Conservation (phyloP, 179 eudicot genomes). For the Spergularia azorica region DNA sequence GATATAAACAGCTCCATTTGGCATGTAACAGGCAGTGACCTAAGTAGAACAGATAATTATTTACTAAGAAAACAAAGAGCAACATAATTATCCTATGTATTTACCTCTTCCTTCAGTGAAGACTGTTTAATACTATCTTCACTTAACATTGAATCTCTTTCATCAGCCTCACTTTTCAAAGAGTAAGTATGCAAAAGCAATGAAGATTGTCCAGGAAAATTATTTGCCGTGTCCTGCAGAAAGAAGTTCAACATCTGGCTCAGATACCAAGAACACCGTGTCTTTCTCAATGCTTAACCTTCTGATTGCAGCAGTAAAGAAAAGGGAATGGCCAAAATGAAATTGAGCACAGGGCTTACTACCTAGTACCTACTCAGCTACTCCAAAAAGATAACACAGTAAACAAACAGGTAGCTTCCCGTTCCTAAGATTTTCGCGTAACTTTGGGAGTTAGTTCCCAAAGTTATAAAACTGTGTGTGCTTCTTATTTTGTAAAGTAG, state of each 20-base stretch:
- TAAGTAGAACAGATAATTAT: not conserved
- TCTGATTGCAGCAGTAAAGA: not conserved
- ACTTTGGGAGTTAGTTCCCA: not conserved
- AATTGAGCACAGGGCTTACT: not conserved
- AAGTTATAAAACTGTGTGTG: too few species aligned
- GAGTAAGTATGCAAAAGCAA: conserved; percentile 74
- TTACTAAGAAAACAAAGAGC: not conserved
- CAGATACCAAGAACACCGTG: not conserved
- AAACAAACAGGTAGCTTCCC: not conserved
- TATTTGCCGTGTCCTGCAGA: conserved; percentile 45
- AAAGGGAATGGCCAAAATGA: not conserved
- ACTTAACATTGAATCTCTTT: conserved; percentile 33
- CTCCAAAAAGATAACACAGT: not conserved
- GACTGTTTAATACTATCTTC: conserved; percentile 33
- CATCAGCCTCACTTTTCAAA: conserved; percentile 46
- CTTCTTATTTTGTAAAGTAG: too few species aligned
- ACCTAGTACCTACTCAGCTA: not conserved
- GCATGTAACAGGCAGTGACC: not conserved
- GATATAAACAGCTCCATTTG: not conserved
- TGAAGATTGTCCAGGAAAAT: conserved; percentile 38
- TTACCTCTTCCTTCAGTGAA: conserved; percentile 33
- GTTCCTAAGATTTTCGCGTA: not conserved
- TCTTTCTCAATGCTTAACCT: not conserved
- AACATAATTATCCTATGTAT: not conserved
- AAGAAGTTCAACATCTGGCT: conserved; percentile 5